Base-by-base conservation (phyloP, 1,139 yeast species). In the Kodamaea arcana region DNA sequence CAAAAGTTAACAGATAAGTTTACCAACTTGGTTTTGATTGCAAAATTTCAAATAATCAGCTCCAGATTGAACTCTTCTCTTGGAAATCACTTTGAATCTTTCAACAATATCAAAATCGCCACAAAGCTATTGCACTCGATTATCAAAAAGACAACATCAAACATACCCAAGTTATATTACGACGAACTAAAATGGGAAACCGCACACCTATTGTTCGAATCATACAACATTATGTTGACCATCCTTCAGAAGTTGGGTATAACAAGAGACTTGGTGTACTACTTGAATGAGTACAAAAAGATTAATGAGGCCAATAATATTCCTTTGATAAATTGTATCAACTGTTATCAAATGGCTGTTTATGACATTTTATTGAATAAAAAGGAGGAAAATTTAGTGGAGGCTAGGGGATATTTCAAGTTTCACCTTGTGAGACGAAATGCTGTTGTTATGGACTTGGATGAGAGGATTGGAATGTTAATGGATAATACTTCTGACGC, bases 191-290 rank as follows among this genome's bases (percentile, higher is more conserved):
- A 63, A 38, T 58, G 79, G 55, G 58, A 56, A 26, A 54, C 72
- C 2, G 52, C 65, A 0, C 41, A 43, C 1, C 44, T 56, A 17
- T 48, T 78, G 23, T 49, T 63, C 9, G 50, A 54, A 4, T 43
- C 71, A 4, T 72, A 71, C 46, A 51, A 53, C 12, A 37, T 41
- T 9, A 50, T 74, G 16, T 53, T 78, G 22, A 52, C 59, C 3
- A 46, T 60, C 1, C 61, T 65, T 36, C 55, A 63, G 15, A 65
- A 62, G 29, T 47, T 77, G 30, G 86, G 87, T 0, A 47, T 77
- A 3, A 60, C 78, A 0, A 74, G 74, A 42, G 85, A 80, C 36
- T 61, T 75, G 27, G 60, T 62, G 3, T 76, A 65, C 48, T 80
- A 70, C 51, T 44, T 67, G 11, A 57, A 58, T 4, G 87, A 81